Percentiles rank a stretch among this genome's conserved stretches.
Evolutionary conservation across 1,139 yeast genomes (phyloP).

Genomic region (Sugiyamaella paludigena): DNA sequence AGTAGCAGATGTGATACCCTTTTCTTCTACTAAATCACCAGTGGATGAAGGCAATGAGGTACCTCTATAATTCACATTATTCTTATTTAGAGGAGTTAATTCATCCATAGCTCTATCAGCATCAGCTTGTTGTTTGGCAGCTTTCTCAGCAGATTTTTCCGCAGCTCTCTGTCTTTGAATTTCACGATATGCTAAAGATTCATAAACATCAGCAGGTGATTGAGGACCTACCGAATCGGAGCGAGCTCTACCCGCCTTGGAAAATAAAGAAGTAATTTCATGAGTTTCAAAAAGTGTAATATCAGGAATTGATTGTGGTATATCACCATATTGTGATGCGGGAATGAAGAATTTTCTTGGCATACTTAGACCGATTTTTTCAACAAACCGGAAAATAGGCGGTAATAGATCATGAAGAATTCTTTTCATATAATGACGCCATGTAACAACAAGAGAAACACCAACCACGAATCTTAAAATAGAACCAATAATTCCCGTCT

Average conservation of each 20-base stretch:
- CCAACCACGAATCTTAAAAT: conserved; percentile 55
- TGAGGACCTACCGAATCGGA: conserved; percentile 46
- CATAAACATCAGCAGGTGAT: conserved; percentile 44
- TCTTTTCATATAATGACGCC: conserved; percentile 71
- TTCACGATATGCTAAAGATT: conserved; percentile 39
- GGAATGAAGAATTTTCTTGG: conserved; percentile 42
- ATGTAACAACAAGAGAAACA: conserved; percentile 54
- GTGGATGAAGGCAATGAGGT: background rate
- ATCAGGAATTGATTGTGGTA: conserved; percentile 37
- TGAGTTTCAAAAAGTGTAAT: conserved; percentile 35
- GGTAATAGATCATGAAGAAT: conserved; percentile 48
- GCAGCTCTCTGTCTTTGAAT: conserved; percentile 28
- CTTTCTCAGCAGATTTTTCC: background rate
- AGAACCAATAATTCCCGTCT: conserved; percentile 45
- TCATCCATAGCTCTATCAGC: background rate
- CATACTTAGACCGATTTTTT: conserved; percentile 38
- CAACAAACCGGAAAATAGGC: conserved; percentile 39
- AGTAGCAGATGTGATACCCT: background rate
- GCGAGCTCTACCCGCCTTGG: conserved; percentile 32
- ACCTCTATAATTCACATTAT: conserved; percentile 1
- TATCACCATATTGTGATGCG: conserved; percentile 39
- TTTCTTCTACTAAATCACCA: background rate
- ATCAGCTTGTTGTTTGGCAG: background rate
- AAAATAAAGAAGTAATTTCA: conserved; percentile 34
- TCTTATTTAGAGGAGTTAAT: background rate